Base-by-base conservation (phyloP, 345 rosid species). In the Camelina laxa region DNA sequence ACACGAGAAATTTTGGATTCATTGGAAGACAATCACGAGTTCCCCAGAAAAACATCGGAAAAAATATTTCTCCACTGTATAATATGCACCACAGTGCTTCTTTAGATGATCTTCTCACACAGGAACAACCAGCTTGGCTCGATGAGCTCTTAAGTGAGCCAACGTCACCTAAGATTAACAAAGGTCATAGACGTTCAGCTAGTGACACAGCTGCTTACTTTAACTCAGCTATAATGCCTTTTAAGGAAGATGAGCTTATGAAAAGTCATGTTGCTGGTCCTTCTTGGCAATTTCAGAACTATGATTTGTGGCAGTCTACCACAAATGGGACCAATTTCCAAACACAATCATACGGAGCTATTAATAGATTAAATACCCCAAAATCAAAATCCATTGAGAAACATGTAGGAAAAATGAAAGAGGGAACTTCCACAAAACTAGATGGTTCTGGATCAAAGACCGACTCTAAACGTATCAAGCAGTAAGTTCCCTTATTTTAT, bases 141-240 rank as follows among this genome's bases (percentile, higher is more conserved):
- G 90, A 86, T 53, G 93, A 88, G 45, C 86, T 88, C 72, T 82
- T 88, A 30, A 76, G 59, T 45, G 93, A 88, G 68, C 90, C 87
- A 61, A 74, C 80, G 14, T 76, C 82, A 21, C 81, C 93, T 15
- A 73, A 47, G 56, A 54, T 78, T 2, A 70, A 70, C 20, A 74
- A 44, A 38, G 84, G 86, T 49, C 93, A 86, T 22, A 81, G 86
- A 17, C 88, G 93, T 61, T 83, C 90, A 50, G 85, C 93, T 17
- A 88, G 93, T 70, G 88, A 88, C 74, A 78, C 93, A 36, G 64
- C 77, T 77, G 82, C 89, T 39, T 84, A 80, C 76, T 57, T 82
- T 11, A 79, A 84, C 55, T 72, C 69, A 41, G 15, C 80, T 59
- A 47, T 67, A 27, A 54, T 79, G 67, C 58, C 75, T 47, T 65